Base-by-base conservation (phyloP, 768 basidiomycete species). In the Lactarius psammicola region DNA sequence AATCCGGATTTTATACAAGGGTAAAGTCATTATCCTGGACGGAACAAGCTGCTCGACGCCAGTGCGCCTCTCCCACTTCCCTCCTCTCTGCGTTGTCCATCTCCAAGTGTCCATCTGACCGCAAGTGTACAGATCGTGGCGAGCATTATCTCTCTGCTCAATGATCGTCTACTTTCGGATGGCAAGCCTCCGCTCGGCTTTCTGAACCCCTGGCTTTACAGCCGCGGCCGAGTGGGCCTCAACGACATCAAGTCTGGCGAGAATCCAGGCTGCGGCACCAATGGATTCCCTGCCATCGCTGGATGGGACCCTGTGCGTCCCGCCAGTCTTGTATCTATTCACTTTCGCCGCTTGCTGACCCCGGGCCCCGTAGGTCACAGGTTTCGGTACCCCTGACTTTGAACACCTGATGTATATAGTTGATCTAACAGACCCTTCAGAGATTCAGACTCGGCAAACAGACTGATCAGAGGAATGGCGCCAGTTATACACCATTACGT, bases 11-110 rank as follows among this genome's bases (percentile, higher is more conserved):
- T 10, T 23, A 4, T 4, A 17, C 9, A 49, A 13, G 4, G 11
- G 18, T 3, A 1, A 49, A 4, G 46, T 5, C 1, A 2, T 5
- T 0, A 5, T 9, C 3, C 0, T 15, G 38, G 4, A 23, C 1
- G 46, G n/a, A 9, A 49, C 46, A 13, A 49, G 46, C 23, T 6
- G 10, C n/a, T 23, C 46, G 23, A 2, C 46, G 11, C 46, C 46
- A 4, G 46, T 49, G 23, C 11, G n/a, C 23, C 4, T 23, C 20
- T 23, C 11, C 11, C 11, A 13, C 44, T 3, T 10, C 9, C 9
- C 20, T n/a, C 4, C 13, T 23, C 44, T 46, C 9, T 10, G 23
- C 6, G 38, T 5, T 17, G 38, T 18, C 38, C 38, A 40, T 40
- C 38, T 17, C 18, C 9, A 9, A 44, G 42, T 20, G 8, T 18